Percentiles rank a stretch among this genome's conserved stretches.
These are phyloP conservation scores for Fraxinus paxiana DNA, from an alignment of 305 asterid species.

Conservation along the genomic window DNA sequence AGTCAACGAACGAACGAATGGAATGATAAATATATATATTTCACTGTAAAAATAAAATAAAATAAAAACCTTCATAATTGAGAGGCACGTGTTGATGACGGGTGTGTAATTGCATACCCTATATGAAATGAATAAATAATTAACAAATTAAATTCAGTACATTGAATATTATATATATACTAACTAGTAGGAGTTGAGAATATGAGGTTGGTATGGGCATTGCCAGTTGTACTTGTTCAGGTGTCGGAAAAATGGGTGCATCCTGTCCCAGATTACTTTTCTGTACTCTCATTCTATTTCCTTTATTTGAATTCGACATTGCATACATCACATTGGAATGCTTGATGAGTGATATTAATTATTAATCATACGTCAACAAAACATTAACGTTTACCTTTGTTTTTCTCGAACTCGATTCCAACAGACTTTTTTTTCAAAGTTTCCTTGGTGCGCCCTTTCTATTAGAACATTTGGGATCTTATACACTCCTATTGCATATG, in stretches of 20 bases:
- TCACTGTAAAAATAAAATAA: too few relatives aligned
- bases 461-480: not conserved
- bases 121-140: too few relatives aligned
- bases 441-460: not conserved
- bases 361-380: not conserved
- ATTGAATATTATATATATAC: not conserved
- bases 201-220: not conserved
- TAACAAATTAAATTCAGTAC: too few relatives aligned
- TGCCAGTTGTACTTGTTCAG: not conserved
- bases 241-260: not conserved
- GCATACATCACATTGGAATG: not conserved
- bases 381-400: not conserved
- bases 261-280: not conserved
- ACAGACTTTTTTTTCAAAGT: not conserved
- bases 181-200: not conserved
- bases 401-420: not conserved
- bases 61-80: too few relatives aligned
- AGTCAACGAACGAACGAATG: too few relatives aligned
- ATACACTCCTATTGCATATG: not conserved
- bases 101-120: too few relatives aligned
- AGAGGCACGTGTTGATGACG: too few relatives aligned
- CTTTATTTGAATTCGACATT: not conserved
- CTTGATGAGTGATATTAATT: not conserved
- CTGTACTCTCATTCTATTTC: not conserved
- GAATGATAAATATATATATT: too few relatives aligned